Evolutionary conservation across 139 green algal species (phyloP).

Genomic region (Chlorella sp.): DNA sequence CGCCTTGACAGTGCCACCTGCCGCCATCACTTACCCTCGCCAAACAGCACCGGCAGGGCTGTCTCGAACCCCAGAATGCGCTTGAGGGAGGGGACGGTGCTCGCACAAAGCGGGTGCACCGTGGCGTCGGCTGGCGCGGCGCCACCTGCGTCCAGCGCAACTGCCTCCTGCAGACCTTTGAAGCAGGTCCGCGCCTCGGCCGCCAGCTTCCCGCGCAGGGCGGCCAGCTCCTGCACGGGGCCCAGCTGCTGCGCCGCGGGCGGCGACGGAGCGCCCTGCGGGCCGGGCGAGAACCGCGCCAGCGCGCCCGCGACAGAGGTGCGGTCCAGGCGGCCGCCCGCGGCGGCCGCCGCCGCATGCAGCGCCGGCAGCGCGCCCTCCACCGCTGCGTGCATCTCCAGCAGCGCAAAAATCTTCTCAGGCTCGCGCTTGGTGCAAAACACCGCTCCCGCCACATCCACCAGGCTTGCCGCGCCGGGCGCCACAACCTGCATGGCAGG

Average conservation of each 20-base stretch:
- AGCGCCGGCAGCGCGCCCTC: conserved; percentile 22
- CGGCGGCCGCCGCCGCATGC: conserved; percentile 3
- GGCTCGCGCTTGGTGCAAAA: conserved; percentile 16
- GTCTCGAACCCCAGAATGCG: conserved; percentile 38
- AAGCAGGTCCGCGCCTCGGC: conserved; percentile 40
- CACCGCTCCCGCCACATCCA: conserved; percentile 19
- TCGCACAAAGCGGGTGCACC: conserved; percentile 67
- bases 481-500: conserved; percentile 20
- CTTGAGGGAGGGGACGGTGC: conserved; percentile 63
- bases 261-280: background rate
- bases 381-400: conserved; percentile 47
- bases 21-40: background rate
- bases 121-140: conserved; percentile 56
- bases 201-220: conserved; percentile 21
- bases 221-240: conserved; percentile 8
- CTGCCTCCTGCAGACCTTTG: conserved; percentile 44
- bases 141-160: conserved; percentile 35
- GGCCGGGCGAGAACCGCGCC: background rate
- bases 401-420: conserved; percentile 43
- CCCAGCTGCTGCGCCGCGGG: background rate
- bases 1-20: background rate
- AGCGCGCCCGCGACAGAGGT: background rate
- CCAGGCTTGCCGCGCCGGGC: background rate
- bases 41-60: conserved; percentile 37
- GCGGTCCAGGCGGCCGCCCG: background rate